Base-by-base conservation (phyloP, 352 stramenopile species). In the Phytopythium cucurbitacearum region DNA sequence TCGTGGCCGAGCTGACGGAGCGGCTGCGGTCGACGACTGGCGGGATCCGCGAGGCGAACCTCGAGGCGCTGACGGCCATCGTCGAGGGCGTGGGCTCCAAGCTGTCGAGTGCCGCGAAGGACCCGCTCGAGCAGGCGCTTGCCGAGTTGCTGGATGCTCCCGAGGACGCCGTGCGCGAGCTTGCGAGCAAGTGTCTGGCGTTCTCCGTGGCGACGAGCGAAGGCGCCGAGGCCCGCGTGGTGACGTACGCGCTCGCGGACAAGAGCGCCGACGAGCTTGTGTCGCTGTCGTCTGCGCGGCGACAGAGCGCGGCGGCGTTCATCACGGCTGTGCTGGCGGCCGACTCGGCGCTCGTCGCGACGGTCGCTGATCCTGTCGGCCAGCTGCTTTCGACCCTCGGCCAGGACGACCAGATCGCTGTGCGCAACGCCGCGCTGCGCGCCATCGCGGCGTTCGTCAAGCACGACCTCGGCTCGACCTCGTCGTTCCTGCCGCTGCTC, bases 1-100 rank as follows among this genome's bases (percentile, higher is more conserved):
- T 99, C 4, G 85, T 99, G 40, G 95, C 95, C 50, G 97, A 99
- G 62, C 80, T 99, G n/a, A 87, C 79, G 3, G 85, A 94, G 52
- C 90, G 86, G 44, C 53, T 94, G 42, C 60, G 59, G 15, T 76
- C 75, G 10, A 93, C 83, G 8, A 70, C 48, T 6, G 77, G 79
- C 13, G 81, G 80, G 4, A 78, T 95, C 37, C 84, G 83, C 51
- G 75, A 94, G 57, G 83, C 83, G 34, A 94, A 92, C 53, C 51
- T 95, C 6, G 72, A 84, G 28, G 83, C 85, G 37, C 59, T 94
- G 47, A 63, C 71, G 1, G 82, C 75, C 34, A 73, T 93, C 10
- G 60, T 94, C 7, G 62, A 85, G 6, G 53, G 64, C 35, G 85
- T 89, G 12, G 83, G 81, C 44, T 60, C 76, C 64, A 94, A 94